Percentiles rank a stretch among this genome's conserved stretches.
These are phyloP conservation scores for Colletotrichum sp. DNA, from an alignment of 2,329 filamentous ascomycete species.

Conservation along the genomic window DNA sequence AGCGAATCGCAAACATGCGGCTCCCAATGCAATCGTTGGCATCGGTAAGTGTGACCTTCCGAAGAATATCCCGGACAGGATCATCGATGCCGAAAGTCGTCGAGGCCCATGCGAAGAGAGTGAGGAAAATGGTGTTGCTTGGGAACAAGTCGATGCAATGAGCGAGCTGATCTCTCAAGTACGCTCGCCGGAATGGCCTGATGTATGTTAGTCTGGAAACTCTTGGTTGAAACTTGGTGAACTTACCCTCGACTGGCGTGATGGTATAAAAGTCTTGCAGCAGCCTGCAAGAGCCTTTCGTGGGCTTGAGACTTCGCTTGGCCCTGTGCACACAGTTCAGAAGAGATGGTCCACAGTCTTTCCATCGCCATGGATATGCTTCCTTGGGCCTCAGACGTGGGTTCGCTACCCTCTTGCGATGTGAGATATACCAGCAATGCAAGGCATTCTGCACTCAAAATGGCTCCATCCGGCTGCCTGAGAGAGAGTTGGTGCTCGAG, in stretches of 20 bases:
- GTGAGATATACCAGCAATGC: slow-evolving; percentile 73
- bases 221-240: neutral
- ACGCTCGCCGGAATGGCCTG: slow-evolving; percentile 70
- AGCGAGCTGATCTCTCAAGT: slow-evolving; percentile 66
- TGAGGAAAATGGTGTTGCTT: slow-evolving; percentile 76
- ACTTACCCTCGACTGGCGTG: slow-evolving; percentile 65
- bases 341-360: slow-evolving; percentile 44
- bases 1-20: slow-evolving; percentile 55
- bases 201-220: slow-evolving; percentile 20
- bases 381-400: slow-evolving; percentile 54
- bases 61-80: slow-evolving; percentile 72
- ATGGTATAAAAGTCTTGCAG: slow-evolving; percentile 68
- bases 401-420: slow-evolving; percentile 42
- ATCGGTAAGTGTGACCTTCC: slow-evolving; percentile 51
- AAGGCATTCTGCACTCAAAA: slow-evolving; percentile 64
- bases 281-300: slow-evolving; percentile 73
- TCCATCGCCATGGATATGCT: slow-evolving; percentile 58
- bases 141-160: slow-evolving; percentile 71
- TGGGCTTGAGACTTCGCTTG: slow-evolving; percentile 41
- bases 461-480: slow-evolving; percentile 52
- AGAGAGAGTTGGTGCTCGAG: slow-evolving; percentile 62
- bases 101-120: slow-evolving; percentile 76
- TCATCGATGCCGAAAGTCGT: slow-evolving; percentile 76
- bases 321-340: slow-evolving; percentile 44
- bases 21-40: slow-evolving; percentile 46